Conservation (phyloP, 768 basidiomycete species). For the Rhizopogon sp. region DNA sequence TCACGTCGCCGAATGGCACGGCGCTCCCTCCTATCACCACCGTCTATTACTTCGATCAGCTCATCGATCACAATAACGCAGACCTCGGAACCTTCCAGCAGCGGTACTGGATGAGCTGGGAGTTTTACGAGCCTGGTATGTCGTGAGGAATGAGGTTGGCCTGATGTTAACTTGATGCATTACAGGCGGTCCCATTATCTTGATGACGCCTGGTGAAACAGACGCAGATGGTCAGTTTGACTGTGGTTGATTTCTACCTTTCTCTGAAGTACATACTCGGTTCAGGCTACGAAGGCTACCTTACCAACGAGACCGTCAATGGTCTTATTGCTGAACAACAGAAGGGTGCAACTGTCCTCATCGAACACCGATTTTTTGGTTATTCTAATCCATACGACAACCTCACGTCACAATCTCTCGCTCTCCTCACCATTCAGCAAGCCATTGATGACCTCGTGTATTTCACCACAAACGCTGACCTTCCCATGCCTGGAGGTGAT, state of each 20-base stretch:
- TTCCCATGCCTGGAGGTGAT: too few relatives aligned
- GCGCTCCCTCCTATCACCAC: constrained; percentile 19
- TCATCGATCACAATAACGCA: constrained; percentile 45
- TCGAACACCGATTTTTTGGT: constrained; percentile 79
- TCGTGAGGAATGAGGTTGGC: too few relatives aligned
- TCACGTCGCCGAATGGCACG: constrained; percentile 18
- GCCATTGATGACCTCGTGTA: too few relatives aligned
- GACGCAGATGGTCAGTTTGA: constrained; percentile 40
- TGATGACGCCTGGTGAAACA: constrained; percentile 56
- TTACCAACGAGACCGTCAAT: constrained; percentile 60
- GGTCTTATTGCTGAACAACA: constrained; percentile 64
- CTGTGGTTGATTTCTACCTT: not conserved
- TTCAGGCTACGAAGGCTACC: constrained; percentile 38
- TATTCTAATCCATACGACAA: constrained; percentile 54
- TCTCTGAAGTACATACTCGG: not conserved
- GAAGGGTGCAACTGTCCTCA: constrained; percentile 53
- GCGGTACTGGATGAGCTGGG: constrained; percentile 65
- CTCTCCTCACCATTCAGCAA: too few relatives aligned
- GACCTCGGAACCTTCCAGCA: constrained; percentile 68
- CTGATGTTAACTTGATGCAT: too few relatives aligned
- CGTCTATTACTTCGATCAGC: constrained; percentile 26
- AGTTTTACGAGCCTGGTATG: constrained; percentile 53
- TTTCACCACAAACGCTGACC: too few relatives aligned
- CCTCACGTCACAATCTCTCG: too few relatives aligned
- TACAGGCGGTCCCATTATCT: constrained; percentile 20